Evolutionary conservation across 1,284 basidiomycete species (phyloP).

Genomic region (Hortiboletus rubellus): DNA sequence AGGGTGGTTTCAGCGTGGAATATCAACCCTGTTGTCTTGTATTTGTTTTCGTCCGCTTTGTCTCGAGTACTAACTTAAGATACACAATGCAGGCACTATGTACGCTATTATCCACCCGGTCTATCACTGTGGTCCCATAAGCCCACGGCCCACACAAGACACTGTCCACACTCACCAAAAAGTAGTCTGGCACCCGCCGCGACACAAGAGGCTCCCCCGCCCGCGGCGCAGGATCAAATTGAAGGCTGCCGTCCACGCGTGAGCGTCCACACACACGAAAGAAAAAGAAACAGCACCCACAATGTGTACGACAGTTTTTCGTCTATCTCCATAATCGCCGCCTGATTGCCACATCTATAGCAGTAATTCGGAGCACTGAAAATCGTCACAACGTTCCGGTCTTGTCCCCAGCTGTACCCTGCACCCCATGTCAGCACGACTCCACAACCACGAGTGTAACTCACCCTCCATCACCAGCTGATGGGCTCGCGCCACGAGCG

Average conservation of each 20-base stretch:
- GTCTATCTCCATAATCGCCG: conserved; percentile 99
- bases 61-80: neutral
- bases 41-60: conserved; percentile 16
- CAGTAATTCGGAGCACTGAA: conserved; percentile 99
- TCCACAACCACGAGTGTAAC: conserved; percentile 22
- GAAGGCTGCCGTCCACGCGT: conserved; percentile 63
- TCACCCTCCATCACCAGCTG: conserved; percentile 98
- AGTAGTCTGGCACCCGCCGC: conserved; percentile 97
- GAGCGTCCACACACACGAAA: conserved; percentile 5
- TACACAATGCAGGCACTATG: conserved; percentile 34
- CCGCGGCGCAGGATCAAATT: conserved; percentile 98
- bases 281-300: conserved; percentile 45
- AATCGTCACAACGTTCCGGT: conserved; percentile 99
- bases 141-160: neutral
- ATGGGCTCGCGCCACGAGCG: conserved; percentile 93
- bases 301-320: conserved; percentile 97
- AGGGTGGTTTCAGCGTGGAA: neutral
- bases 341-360: conserved; percentile 99
- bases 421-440: conserved; percentile 8
- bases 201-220: conserved; percentile 98
- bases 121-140: conserved; percentile 23
- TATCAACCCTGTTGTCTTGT: conserved; percentile 27
- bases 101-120: conserved; percentile 21
- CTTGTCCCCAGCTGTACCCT: conserved; percentile 97
- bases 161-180: conserved; percentile 60